phyloP scores from a whole-genome alignment of 768 basidiomycete genomes.

The Xanthoconium stramineum region DNA sequence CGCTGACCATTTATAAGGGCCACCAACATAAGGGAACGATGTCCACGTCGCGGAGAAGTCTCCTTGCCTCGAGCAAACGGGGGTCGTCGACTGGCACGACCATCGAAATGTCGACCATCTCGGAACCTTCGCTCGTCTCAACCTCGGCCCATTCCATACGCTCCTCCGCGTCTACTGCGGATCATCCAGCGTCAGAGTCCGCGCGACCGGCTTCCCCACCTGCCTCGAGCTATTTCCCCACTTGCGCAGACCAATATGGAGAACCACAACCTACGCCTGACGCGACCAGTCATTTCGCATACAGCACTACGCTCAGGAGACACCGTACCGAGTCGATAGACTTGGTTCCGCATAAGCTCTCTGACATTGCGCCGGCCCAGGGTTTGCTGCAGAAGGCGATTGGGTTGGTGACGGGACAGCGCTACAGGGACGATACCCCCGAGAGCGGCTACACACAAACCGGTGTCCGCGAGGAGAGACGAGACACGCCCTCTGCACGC shows the following conservation, averaged over 20 bases:
- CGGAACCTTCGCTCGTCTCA: conserved; percentile 19
- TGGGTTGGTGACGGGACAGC: conserved; percentile 33
- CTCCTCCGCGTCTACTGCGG: conserved; percentile 11
- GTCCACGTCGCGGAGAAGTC: conserved; percentile 29
- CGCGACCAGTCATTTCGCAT: conserved; percentile 74
- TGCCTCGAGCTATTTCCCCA: conserved; percentile 76
- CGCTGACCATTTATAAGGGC: no score
- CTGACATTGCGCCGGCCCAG: conserved; percentile 35
- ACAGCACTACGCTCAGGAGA: conserved; percentile 74
- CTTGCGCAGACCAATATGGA: conserved; percentile 45
- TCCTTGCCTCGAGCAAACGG: conserved; percentile 19
- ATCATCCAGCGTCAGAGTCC: conserved; percentile 14
- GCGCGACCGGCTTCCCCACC: conserved; percentile 57
- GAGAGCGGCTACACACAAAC: conserved; percentile 41
- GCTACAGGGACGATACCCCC: conserved; percentile 20
- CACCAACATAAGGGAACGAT: conserved; percentile 11
- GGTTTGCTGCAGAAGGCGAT: conserved; percentile 45
- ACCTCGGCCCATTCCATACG: conserved; percentile 22
- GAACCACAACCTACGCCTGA: conserved; percentile 59
- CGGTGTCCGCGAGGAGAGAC: conserved; percentile 24
- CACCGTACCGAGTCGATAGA: conserved; percentile 49
- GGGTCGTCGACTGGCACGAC: conserved; percentile 8
- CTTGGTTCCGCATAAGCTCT: conserved; percentile 39
- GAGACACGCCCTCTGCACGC: conserved; percentile 60
- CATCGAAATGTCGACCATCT: conserved; percentile 15